These are phyloP conservation scores for Beauveria australis DNA, from an alignment of 2,329 filamentous ascomycete genomes.

Conservation along the genomic window DNA sequence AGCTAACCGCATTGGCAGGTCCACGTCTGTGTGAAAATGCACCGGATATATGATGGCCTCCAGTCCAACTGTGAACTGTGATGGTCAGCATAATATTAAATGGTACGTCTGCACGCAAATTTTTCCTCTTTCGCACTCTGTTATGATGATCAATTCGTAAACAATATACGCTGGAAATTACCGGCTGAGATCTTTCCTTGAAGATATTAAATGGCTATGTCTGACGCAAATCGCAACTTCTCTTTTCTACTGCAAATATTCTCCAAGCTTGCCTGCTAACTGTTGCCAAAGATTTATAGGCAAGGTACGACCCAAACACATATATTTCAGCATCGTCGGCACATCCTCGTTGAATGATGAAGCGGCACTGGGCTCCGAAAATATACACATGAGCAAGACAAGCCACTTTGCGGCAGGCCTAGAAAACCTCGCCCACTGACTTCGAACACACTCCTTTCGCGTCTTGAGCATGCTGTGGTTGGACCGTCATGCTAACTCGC, in stretches of 20 bases:
- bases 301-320: slow-evolving; percentile 16
- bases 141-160: slow-evolving; percentile 58
- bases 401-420: slow-evolving; percentile 95
- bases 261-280: slow-evolving; percentile 24
- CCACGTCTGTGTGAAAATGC: background rate
- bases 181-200: slow-evolving; percentile 74
- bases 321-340: background rate
- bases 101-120: slow-evolving; percentile 22
- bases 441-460: slow-evolving; percentile 15
- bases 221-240: slow-evolving; percentile 46
- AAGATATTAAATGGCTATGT: slow-evolving; percentile 81
- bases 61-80: background rate
- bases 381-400: slow-evolving; percentile 62
- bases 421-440: slow-evolving; percentile 99
- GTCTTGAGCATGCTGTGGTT: background rate
- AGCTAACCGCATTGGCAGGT: slow-evolving; percentile 6
- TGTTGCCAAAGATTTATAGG: slow-evolving; percentile 13
- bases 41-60: background rate
- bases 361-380: slow-evolving; percentile 96
- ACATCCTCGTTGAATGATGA: slow-evolving; percentile 55
- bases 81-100: slow-evolving; percentile 2
- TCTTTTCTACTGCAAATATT: slow-evolving; percentile 10
- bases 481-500: background rate
- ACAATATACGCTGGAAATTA: slow-evolving; percentile 85
- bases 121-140: slow-evolving; percentile 10